Evolutionary conservation across 352 stramenopile species (phyloP).

Genomic region (Globisporangium spiculum): DNA sequence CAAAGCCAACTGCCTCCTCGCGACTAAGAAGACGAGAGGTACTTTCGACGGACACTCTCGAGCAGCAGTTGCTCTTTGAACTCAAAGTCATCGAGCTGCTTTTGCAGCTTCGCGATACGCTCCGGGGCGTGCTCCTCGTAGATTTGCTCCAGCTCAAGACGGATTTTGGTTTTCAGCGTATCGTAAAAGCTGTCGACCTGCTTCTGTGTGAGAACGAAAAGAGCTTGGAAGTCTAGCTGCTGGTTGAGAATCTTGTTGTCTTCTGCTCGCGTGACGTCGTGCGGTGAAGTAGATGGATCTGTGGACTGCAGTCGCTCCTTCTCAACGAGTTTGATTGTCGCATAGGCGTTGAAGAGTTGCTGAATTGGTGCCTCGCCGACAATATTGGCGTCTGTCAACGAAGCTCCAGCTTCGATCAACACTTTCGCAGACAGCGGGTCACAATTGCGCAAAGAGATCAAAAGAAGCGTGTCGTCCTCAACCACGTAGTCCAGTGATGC

Average conservation of each 20-base stretch:
- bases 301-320: neutral
- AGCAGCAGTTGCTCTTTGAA: conserved; percentile 47
- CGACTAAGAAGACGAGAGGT: conserved; percentile 17
- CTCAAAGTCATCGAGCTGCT: conserved; percentile 51
- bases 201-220: conserved; percentile 32
- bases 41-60: conserved; percentile 44
- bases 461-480: conserved; percentile 50
- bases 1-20: neutral
- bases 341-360: conserved; percentile 30
- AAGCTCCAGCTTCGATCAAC: conserved; percentile 34
- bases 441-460: conserved; percentile 42
- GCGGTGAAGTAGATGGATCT: neutral
- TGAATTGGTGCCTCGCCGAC: conserved; percentile 32
- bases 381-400: conserved; percentile 28
- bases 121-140: conserved; percentile 55
- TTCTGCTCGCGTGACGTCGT: neutral
- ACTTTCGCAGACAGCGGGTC: conserved; percentile 31
- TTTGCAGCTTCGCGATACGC: conserved; percentile 40
- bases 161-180: conserved; percentile 17
- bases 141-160: conserved; percentile 31
- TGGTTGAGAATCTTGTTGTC: conserved; percentile 12
- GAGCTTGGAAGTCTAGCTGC: conserved; percentile 22
- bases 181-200: conserved; percentile 32
- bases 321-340: conserved; percentile 27
- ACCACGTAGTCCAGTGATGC: conserved; percentile 38